Percentiles rank a stretch among this genome's conserved stretches.
phyloP scores from a whole-genome alignment of 768 basidiomycete genomes.

The Pleurotus tuoliensis region DNA sequence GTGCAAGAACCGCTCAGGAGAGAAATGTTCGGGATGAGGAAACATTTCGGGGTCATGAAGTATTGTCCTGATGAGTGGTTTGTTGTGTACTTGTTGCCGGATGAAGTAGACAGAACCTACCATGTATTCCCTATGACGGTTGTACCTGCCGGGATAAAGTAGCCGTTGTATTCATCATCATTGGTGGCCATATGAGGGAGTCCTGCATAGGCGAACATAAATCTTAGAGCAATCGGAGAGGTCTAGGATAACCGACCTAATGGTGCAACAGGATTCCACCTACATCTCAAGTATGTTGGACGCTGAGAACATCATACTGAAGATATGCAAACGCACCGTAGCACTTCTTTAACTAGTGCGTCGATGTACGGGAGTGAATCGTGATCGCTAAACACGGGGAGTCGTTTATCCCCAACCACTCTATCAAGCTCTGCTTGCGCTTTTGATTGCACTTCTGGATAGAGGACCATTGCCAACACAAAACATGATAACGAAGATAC shows the following conservation, averaged over 20 bases:
- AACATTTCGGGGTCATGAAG: conserved; percentile 29
- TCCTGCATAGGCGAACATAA: conserved; percentile 9
- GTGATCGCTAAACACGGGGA: conserved; percentile 26
- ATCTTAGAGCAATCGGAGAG: neutral
- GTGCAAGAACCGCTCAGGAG: conserved; percentile 23
- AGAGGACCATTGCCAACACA: conserved; percentile 20
- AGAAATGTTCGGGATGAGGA: conserved; percentile 27
- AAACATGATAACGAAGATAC: conserved; percentile 18
- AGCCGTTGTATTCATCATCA: conserved; percentile 31
- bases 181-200: conserved; percentile 21
- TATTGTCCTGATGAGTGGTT: conserved; percentile 21
- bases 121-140: conserved; percentile 27
- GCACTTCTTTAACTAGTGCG: conserved; percentile 24
- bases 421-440: conserved; percentile 32
- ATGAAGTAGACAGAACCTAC: conserved; percentile 11
- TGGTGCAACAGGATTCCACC: conserved; percentile 14
- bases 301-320: neutral
- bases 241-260: conserved; percentile 12
- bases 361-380: conserved; percentile 24
- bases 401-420: conserved; percentile 22
- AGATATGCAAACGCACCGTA: conserved; percentile 14
- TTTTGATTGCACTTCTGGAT: conserved; percentile 21
- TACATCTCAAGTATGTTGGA: neutral
- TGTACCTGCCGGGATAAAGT: conserved; percentile 27
- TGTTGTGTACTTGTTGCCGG: too few relatives aligned